Conservation (phyloP, 2,329 filamentous ascomycete species). For the Camillea tinctor region DNA sequence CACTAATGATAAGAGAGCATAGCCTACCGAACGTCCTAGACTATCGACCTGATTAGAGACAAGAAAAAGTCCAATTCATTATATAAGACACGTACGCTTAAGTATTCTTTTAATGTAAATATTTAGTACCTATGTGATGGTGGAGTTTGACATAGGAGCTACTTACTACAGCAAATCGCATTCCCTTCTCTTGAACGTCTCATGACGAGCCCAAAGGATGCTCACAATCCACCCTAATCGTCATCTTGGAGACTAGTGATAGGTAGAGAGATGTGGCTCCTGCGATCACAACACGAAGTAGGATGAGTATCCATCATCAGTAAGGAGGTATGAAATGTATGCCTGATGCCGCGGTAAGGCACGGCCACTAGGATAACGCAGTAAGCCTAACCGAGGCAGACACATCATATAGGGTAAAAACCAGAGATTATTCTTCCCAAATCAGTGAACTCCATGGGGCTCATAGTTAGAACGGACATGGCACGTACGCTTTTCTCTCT, state of each 20-base stretch:
- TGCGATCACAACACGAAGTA: neutral
- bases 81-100: neutral
- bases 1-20: neutral
- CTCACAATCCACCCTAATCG: neutral
- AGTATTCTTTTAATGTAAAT: neutral
- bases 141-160: neutral
- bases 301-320: neutral
- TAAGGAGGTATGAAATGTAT: neutral
- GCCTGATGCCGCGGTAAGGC: neutral
- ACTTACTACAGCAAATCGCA: neutral
- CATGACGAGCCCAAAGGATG: neutral
- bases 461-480: neutral
- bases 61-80: neutral
- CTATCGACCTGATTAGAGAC: neutral
- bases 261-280: neutral
- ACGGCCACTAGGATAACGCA: neutral
- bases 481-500: neutral
- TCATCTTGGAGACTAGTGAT: neutral
- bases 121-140: neutral
- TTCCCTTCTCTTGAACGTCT: neutral
- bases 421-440: neutral
- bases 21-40: neutral
- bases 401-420: no score
- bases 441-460: neutral
- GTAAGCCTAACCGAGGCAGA: neutral